A percentile compares a stretch with the other conserved stretches of the same genome.
Conservation (phyloP, 352 stramenopile genomes). For the Elongisporangium undulatum region DNA sequence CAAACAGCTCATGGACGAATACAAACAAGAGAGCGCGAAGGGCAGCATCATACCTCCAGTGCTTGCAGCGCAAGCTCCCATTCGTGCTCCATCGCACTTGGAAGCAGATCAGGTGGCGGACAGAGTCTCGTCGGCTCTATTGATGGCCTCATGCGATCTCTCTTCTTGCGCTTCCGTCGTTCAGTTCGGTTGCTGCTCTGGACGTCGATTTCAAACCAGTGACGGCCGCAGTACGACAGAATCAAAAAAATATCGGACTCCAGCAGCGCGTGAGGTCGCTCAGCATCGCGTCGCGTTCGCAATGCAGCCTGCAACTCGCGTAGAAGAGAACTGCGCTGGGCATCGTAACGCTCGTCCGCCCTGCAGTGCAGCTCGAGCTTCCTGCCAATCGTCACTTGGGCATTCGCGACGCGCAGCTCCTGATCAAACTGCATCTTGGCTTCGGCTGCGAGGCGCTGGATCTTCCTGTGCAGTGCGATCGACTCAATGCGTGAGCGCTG, state of each 20-base stretch:
- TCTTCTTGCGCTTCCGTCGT: slow-evolving; percentile 6
- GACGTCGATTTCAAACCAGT: slow-evolving; percentile 46
- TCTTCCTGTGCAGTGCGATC: slow-evolving; percentile 13
- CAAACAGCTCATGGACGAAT: neutral
- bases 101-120: slow-evolving; percentile 23
- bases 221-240: slow-evolving; percentile 42
- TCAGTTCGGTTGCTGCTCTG: neutral
- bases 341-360: slow-evolving; percentile 33
- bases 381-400: slow-evolving; percentile 33
- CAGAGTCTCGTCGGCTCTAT: slow-evolving; percentile 20
- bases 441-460: slow-evolving; percentile 40
- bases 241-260: slow-evolving; percentile 28
- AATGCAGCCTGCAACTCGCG: slow-evolving; percentile 23
- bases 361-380: slow-evolving; percentile 25
- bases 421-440: slow-evolving; percentile 53
- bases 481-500: slow-evolving; percentile 23
- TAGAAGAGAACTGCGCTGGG: slow-evolving; percentile 22
- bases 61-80: slow-evolving; percentile 17
- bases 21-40: no score
- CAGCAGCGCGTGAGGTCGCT: slow-evolving; percentile 22
- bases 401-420: slow-evolving; percentile 18
- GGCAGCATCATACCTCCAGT: slow-evolving; percentile 23
- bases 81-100: slow-evolving; percentile 20
- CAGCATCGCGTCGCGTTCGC: slow-evolving; percentile 18
- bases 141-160: slow-evolving; percentile 1